Base-by-base conservation (phyloP, 2,329 filamentous ascomycete genomes). In the Neophaeococcomyces aloes region DNA sequence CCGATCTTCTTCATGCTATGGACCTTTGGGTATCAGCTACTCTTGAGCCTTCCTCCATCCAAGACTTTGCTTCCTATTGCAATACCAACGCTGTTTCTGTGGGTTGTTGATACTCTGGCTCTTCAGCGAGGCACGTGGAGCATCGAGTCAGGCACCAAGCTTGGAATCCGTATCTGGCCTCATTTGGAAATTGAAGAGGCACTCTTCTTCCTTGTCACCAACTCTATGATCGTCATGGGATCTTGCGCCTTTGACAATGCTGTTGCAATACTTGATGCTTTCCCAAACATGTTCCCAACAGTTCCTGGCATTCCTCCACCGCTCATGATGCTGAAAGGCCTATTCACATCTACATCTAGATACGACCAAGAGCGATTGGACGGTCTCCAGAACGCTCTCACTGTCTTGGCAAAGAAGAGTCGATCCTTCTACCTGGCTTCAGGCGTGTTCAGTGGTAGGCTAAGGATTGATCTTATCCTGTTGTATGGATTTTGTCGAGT, bases 401-500 rank as follows among this genome's bases (percentile, higher is more conserved):
- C 55, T 1, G 70, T 76, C 5, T 62, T 86, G 6, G 63, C 70
- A 38, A 68, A 66, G 43, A 86, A 86, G 56, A 86, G 81, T 52
- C 71, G 81, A 37, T 85, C 80, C 53, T 86, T 86, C 58, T 84
- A 83, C 51, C 65, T 86, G 4, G 83, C 81, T 0, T 83, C 79
- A 49, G 75, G 78, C 0, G 74, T 78, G 0, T 86, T 87, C 50
- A 70, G 76, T 30, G 81, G 81, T 1, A 71, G 77, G 18, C 64
- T 86, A 6, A 72, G 81, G 4, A 77, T 81, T 23, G 81, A 86
- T 51, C 58, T 86, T 10, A 71, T 83, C 19, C 61, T 83, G 1
- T 62, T 86, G 63, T 86, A 86, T 56, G 82, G 80, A 0, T 86
- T 84, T 57, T 86, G 82, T 53, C 71, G 82, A 8, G 74, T 84